Conservation (phyloP, 345 rosid species). For the Erysimum cheiranthoides region DNA sequence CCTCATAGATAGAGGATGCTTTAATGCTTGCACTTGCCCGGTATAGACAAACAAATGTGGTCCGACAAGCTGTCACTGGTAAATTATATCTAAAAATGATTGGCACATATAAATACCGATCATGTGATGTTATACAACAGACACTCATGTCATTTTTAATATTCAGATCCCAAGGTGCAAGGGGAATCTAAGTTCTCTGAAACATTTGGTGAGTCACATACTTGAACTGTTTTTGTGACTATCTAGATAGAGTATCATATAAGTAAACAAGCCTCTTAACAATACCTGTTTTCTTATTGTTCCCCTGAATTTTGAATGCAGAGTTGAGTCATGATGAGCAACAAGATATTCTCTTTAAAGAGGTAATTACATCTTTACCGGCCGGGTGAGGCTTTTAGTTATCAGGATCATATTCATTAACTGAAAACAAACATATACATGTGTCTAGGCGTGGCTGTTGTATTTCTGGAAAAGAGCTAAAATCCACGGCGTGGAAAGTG, state of each 20-base stretch:
- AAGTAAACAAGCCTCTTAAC: constrained; percentile 3
- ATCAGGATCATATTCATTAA: constrained; percentile 1
- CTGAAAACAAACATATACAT: constrained; percentile 9
- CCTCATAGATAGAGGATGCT: constrained; percentile 86
- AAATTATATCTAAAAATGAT: constrained; percentile 9
- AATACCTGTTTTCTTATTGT: background rate
- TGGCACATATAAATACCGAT: background rate
- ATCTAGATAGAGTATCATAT: constrained; percentile 24
- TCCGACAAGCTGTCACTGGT: constrained; percentile 59
- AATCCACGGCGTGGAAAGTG: constrained; percentile 74
- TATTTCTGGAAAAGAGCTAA: constrained; percentile 87
- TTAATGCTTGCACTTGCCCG: constrained; percentile 66
- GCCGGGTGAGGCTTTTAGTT: background rate
- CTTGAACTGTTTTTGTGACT: constrained; percentile 1
- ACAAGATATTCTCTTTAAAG: constrained; percentile 88
- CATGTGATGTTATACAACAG: constrained; percentile 16
- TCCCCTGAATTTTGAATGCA: constrained; percentile 49
- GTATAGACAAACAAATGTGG: constrained; percentile 61
- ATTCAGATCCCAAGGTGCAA: constrained; percentile 66
- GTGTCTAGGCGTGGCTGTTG: constrained; percentile 74
- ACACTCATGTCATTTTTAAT: constrained; percentile 23
- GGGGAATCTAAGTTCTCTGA: constrained; percentile 77
- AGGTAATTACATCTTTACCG: constrained; percentile 50
- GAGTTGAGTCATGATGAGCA: constrained; percentile 76
- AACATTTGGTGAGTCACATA: constrained; percentile 70